Evolutionary conservation across 1,284 basidiomycete species (phyloP).

Genomic region (Paramarasmius palmivorus): DNA sequence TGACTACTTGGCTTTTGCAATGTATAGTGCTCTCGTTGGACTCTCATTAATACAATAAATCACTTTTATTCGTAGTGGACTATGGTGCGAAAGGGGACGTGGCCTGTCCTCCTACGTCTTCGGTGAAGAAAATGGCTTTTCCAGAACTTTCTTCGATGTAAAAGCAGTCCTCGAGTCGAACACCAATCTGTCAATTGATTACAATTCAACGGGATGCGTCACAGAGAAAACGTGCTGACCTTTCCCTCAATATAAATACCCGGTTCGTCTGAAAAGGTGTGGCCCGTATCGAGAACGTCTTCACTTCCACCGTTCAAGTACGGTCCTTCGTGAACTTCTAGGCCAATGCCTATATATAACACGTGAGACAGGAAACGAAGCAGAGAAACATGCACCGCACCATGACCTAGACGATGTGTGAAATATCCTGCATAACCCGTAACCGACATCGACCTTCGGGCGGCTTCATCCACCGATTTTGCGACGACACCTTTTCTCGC

Average conservation of each 20-base stretch:
- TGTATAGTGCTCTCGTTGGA: neutral
- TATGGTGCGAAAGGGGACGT: too few relatives aligned
- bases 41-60: neutral
- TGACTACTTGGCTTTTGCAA: neutral
- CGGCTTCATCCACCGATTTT: slow-evolving; percentile 62
- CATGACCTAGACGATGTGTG: slow-evolving; percentile 81
- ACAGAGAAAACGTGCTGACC: slow-evolving; percentile 35
- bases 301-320: slow-evolving; percentile 74
- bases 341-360: slow-evolving; percentile 64
- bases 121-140: slow-evolving; percentile 57
- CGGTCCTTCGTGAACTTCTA: slow-evolving; percentile 81
- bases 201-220: neutral
- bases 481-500: slow-evolving; percentile 55
- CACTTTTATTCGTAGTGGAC: neutral
- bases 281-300: slow-evolving; percentile 58
- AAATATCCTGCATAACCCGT: slow-evolving; percentile 63
- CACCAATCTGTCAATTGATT: slow-evolving; percentile 51
- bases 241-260: slow-evolving; percentile 80
- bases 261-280: slow-evolving; percentile 84
- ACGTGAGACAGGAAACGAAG: slow-evolving; percentile 2
- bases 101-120: slow-evolving; percentile 60
- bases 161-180: slow-evolving; percentile 84
- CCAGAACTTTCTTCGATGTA: slow-evolving; percentile 58
- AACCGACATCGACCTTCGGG: slow-evolving; percentile 52
- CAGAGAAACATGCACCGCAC: slow-evolving; percentile 33